A percentile compares a stretch with the other conserved stretches of the same genome.
phyloP scores from a whole-genome alignment of 208 protist genomes.

The Leishmania tropica region DNA sequence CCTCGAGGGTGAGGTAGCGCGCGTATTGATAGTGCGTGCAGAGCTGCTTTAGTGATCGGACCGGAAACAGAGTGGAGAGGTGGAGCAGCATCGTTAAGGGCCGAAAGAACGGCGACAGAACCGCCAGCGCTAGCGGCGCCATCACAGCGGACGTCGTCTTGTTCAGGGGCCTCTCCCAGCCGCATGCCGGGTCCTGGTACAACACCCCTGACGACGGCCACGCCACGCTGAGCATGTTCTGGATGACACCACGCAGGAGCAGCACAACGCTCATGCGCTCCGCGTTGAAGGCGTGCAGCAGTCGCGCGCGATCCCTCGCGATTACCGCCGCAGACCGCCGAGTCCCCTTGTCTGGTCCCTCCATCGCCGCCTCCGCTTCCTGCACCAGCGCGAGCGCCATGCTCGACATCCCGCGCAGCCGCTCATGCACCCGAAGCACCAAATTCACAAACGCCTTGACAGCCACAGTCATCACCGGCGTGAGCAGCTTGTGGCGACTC shows the following conservation, averaged over 20 bases:
- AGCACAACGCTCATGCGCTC: constrained; percentile 57
- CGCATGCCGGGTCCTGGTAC: constrained; percentile 42
- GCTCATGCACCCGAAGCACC: constrained; percentile 60
- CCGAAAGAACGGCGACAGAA: constrained; percentile 60
- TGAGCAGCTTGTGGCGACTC: constrained; percentile 25
- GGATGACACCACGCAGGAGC: constrained; percentile 50
- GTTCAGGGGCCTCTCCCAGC: constrained; percentile 18
- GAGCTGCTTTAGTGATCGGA: constrained; percentile 51
- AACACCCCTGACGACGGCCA: constrained; percentile 84
- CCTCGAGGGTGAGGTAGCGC: constrained; percentile 45
- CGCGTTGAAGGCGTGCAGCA: constrained; percentile 53
- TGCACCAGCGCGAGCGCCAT: constrained; percentile 40
- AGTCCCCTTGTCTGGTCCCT: not conserved
- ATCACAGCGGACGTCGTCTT: constrained; percentile 34
- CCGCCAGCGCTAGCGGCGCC: constrained; percentile 42
- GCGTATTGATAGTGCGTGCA: constrained; percentile 56
- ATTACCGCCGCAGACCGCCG: not conserved
- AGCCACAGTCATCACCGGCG: constrained; percentile 49
- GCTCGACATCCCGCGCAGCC: constrained; percentile 51
- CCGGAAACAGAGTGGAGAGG: constrained; percentile 67
- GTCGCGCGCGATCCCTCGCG: constrained; percentile 23
- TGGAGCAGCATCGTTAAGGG: constrained; percentile 65
- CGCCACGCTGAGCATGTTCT: constrained; percentile 70
- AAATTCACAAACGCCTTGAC: constrained; percentile 53
- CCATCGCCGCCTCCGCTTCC: constrained; percentile 14